Evolutionary conservation across 1,284 basidiomycete species (phyloP).

Genomic region (Rhizopogon parksii): DNA sequence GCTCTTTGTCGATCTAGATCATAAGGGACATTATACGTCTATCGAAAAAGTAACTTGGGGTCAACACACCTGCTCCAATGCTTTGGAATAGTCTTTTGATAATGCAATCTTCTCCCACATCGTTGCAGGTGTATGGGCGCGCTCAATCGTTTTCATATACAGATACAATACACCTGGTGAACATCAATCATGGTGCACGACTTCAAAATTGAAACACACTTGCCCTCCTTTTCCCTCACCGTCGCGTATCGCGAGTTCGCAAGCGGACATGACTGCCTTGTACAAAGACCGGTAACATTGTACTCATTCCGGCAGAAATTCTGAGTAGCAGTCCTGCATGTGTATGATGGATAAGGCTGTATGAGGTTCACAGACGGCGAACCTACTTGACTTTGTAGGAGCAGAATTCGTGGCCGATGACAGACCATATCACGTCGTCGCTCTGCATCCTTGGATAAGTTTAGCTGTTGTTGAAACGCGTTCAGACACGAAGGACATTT

Average conservation of each 20-base stretch:
- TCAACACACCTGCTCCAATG: conserved; percentile 76
- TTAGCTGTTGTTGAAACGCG: neutral
- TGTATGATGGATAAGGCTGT: conserved; percentile 3
- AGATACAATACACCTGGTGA: conserved; percentile 79
- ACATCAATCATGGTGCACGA: neutral
- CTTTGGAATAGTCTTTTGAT: conserved; percentile 91
- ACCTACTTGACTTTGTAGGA: conserved; percentile 97
- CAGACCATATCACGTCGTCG: conserved; percentile 94
- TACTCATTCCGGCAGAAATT: conserved; percentile 99
- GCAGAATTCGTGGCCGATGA: conserved; percentile 91
- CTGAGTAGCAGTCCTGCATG: conserved; percentile 77
- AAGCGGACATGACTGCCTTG: conserved; percentile 91
- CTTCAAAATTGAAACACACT: conserved; percentile 17
- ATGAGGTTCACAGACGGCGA: conserved; percentile 8
- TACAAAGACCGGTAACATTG: conserved; percentile 98
- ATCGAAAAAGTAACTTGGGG: neutral
- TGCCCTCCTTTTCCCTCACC: conserved; percentile 91
- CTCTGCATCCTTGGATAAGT: conserved; percentile 58
- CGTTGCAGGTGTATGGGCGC: conserved; percentile 89
- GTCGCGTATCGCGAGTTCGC: conserved; percentile 98
- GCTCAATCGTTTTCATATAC: conserved; percentile 98
- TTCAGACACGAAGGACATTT: neutral
- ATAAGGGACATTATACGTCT: neutral
- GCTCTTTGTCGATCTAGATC: conserved; percentile 83
- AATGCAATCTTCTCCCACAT: conserved; percentile 98